phyloP scores from a whole-genome alignment of 768 basidiomycete species.

The Dentipellis fragilis region DNA sequence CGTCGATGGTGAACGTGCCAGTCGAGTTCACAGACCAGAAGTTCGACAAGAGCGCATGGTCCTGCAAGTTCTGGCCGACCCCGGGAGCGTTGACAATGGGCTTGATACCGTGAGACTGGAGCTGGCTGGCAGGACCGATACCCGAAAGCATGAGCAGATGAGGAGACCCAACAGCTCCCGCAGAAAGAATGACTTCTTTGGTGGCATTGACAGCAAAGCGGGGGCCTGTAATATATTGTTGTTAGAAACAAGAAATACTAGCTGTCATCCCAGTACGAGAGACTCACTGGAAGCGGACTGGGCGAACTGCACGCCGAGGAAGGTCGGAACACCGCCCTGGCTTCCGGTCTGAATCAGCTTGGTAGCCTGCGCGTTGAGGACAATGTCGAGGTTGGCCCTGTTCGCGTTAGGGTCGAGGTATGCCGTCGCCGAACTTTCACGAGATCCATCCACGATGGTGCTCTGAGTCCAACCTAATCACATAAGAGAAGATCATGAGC shows the following conservation, averaged over 20 bases:
- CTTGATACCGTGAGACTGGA: conserved; percentile 19
- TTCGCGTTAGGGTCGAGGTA: neutral
- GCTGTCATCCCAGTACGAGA: neutral
- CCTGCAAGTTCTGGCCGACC: conserved; percentile 29
- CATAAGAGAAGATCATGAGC: neutral
- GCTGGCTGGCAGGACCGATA: conserved; percentile 22
- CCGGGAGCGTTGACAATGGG: conserved; percentile 24
- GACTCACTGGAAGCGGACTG: neutral
- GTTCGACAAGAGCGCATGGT: conserved; percentile 10
- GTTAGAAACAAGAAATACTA: neutral
- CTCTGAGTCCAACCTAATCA: neutral
- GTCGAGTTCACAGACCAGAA: conserved; percentile 4
- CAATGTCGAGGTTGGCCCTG: conserved; percentile 1
- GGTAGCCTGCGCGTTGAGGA: conserved; percentile 9
- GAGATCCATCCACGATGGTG: neutral
- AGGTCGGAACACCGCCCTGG: neutral
- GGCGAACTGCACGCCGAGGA: conserved; percentile 4
- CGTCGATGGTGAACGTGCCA: conserved; percentile 1
- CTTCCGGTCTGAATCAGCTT: conserved; percentile 8
- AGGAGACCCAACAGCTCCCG: neutral
- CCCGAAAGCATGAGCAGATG: conserved; percentile 21
- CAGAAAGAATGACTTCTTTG: conserved; percentile 1
- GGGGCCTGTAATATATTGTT: neutral
- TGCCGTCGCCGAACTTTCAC: neutral
- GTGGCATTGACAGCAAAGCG: conserved; percentile 1